Percentiles rank a stretch among this genome's conserved stretches.
Evolutionary conservation across 805 yeast species (phyloP).

Genomic region (Lachancea quebecensis): DNA sequence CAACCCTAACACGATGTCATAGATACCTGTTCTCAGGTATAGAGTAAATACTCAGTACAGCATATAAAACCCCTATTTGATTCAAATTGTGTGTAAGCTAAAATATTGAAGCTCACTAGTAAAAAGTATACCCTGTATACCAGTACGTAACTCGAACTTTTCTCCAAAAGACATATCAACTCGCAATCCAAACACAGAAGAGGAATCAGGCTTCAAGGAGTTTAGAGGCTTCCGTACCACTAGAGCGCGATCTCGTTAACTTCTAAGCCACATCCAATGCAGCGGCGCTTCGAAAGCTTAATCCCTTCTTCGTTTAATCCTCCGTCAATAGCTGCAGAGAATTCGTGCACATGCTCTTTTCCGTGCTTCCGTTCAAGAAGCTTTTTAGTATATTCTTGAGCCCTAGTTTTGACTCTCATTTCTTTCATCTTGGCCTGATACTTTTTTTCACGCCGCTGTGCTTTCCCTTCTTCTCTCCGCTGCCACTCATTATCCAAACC

Average conservation of each 20-base stretch:
- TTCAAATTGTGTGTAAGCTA: too few relatives aligned
- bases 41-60: too few relatives aligned
- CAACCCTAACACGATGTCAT: too few relatives aligned
- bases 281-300: slow-evolving; percentile 48
- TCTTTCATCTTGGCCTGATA: slow-evolving; percentile 73
- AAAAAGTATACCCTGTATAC: too few relatives aligned
- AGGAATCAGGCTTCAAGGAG: too few relatives aligned
- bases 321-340: slow-evolving; percentile 51
- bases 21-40: too few relatives aligned
- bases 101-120: too few relatives aligned
- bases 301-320: slow-evolving; percentile 38
- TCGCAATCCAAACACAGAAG: too few relatives aligned
- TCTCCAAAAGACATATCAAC: too few relatives aligned
- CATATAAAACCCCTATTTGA: too few relatives aligned
- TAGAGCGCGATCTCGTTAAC: slow-evolving; percentile 63
- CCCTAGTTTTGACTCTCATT: slow-evolving; percentile 87
- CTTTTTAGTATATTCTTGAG: slow-evolving; percentile 77
- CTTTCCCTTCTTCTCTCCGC: slow-evolving; percentile 63
- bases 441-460: slow-evolving; percentile 68
- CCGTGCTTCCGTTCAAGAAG: slow-evolving; percentile 54
- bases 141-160: too few relatives aligned
- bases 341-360: slow-evolving; percentile 65
- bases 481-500: slow-evolving; percentile 91
- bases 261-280: slow-evolving; percentile 77
- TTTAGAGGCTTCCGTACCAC: not conserved